Conservation (phyloP, 108 stramenopile species). For the Hondaea fermentalgiana region DNA sequence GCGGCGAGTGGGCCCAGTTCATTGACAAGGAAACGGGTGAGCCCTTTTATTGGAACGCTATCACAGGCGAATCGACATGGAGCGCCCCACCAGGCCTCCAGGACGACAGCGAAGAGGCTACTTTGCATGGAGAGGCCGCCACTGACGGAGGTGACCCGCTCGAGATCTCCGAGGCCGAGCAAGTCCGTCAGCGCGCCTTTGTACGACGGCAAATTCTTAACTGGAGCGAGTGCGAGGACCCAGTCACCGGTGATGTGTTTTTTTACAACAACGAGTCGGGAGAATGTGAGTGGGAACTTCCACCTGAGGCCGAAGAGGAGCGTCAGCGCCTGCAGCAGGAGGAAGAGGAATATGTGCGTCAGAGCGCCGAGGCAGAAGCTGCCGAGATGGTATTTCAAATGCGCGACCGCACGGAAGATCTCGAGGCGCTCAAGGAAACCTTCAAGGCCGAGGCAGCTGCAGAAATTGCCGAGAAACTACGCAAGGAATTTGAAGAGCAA, state of each 20-base stretch:
- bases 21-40: not conserved
- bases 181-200: not conserved
- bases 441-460: not conserved
- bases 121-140: not conserved
- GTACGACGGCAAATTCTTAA: not conserved
- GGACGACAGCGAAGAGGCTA: not conserved
- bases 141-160: not conserved
- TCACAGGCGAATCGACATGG: not conserved
- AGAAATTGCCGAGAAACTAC: not conserved
- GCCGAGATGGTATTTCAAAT: not conserved
- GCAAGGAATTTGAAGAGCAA: not conserved
- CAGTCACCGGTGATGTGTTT: not conserved
- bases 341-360: not conserved
- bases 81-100: not conserved
- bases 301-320: not conserved
- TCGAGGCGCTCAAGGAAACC: not conserved
- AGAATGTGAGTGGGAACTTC: not conserved
- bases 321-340: not conserved
- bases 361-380: not conserved
- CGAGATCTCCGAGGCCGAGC: not conserved
- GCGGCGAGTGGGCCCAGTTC: conserved; percentile 14
- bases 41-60: conserved; percentile 1
- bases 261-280: not conserved
- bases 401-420: not conserved
- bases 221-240: conserved; percentile 3